Base-by-base conservation (phyloP, 106 monocot species). In the Dioscorea zingiberensis region DNA sequence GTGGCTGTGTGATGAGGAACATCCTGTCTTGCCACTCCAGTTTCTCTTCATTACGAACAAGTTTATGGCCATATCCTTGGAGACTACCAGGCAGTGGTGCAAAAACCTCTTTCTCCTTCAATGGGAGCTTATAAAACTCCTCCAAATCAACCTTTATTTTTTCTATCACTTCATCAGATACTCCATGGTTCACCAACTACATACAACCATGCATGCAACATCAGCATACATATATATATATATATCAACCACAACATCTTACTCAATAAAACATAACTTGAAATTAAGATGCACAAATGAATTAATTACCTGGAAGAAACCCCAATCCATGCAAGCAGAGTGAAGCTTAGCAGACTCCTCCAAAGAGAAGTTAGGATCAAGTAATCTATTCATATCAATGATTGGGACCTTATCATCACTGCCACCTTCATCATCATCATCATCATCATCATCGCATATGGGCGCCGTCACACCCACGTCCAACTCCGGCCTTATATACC, bases 11-110 rank as follows among this genome's bases (percentile, higher is more conserved):
- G 3, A 27, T 63, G 38, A 74, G 61, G 73, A 23, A 65, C 55
- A 83, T 56, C 22, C 65, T 48, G 19, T 83, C 82, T 18, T 69
- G 64, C 82, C 82, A 83, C 25, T 83, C 82, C 10, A 82, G 55
- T 45, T 73, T 82, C 11, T 73, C 77, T 23, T 69, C 30, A 13
- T 73, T 77, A 2, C 63, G 51, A 45, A 77, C 64, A 55, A 77
- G 73, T 7, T 47, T 17, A 21, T 82, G 77, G 45, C 77, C 82
- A 56, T 77, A 82, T 7, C 82, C 82, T 49, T 82, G 73, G 24
- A 64, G 18, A 15, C 30, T 25, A 12, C 66, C 74, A 0, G 74
- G 30, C 14, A 49, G 15, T 25, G 70, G 77, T 2, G 68, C 58
- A 27, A 74, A 49, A 13, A 55, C 60, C 60, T 71, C 53, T 47